Conservation (phyloP, 768 basidiomycete species). For the Kwoniella dejecticola region DNA sequence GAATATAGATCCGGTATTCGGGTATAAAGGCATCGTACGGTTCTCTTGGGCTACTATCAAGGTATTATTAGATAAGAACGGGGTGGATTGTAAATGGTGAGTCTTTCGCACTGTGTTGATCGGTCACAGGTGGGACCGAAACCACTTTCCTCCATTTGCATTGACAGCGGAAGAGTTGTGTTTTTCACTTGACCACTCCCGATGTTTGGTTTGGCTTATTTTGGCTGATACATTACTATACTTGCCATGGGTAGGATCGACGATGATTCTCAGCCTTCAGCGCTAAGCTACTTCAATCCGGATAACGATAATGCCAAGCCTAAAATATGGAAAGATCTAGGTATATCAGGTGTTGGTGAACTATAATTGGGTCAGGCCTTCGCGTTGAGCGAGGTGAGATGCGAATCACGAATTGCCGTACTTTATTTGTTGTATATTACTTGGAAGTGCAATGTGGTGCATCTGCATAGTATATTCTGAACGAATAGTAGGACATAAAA, state of each 20-base stretch:
- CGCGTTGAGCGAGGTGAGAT: neutral
- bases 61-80: conserved; percentile 75
- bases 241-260: no score
- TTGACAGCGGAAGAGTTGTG: no score
- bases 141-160: neutral
- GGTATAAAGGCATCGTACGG: conserved; percentile 82
- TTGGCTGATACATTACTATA: no score
- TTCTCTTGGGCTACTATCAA: conserved; percentile 97
- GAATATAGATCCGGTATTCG: conserved; percentile 82
- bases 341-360: conserved; percentile 68
- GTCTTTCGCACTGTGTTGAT: conserved; percentile 13
- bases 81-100: conserved; percentile 78
- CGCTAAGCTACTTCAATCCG: conserved; percentile 72
- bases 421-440: conserved; percentile 1
- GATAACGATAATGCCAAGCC: conserved; percentile 76
- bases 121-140: no score
- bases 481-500: no score
- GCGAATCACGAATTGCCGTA: neutral
- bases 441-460: conserved; percentile 3
- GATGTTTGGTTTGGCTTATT: no score
- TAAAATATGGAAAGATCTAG: conserved; percentile 70
- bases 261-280: conserved; percentile 70
- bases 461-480: neutral
- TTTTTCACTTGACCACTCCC: no score
- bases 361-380: conserved; percentile 60